Base-by-base conservation (phyloP, 2,329 filamentous ascomycete species). In the Fusarium virguliforme region DNA sequence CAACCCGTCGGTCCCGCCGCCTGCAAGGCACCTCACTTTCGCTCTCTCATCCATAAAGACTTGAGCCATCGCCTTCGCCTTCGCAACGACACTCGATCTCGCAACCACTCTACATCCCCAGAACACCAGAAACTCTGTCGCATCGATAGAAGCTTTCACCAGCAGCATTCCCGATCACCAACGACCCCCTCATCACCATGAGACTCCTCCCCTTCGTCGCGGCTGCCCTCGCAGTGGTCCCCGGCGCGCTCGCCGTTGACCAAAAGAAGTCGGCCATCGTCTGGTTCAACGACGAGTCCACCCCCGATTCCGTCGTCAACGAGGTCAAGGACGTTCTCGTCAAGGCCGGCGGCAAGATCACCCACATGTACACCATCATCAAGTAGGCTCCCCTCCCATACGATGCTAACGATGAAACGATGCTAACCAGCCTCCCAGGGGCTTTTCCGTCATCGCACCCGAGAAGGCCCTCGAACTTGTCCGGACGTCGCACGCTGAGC, bases 401-500 rank as follows among this genome's bases (percentile, higher is more conserved):
- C 53, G 18, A 18, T 4, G 18, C 48, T 48, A 38, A 50, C 56
- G 13, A 43, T 55, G 32, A 50, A 53, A 48, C 30, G 35, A 53
- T 60, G 51, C 76, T 83, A 71, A 82, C 60, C 18, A 38, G 15
- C 15, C 15, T 22, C 18, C 32, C 67, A 96, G 93, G 83, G 94
- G 91, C 51, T 96, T 97, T 79, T 89, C 93, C 34, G 92, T 91
- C 57, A 89, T 91, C 70, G 91, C 91, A 35, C 90, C 94, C 2
- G 88, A 89, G 64, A 89, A 90, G 74, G 87, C 90, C 22, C 85
- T 97, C 62, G 86, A 93, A 65, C 86, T 85, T 6, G 87, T 97
- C 32, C 87, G 91, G 73, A 83, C 88, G 2, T 85, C 88, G 82
- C 89, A 90, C 65, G 83, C 84, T 60, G 79, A 82, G 34, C 79